Base-by-base conservation (phyloP, 352 stramenopile species). In the Phytophthora sp. region DNA sequence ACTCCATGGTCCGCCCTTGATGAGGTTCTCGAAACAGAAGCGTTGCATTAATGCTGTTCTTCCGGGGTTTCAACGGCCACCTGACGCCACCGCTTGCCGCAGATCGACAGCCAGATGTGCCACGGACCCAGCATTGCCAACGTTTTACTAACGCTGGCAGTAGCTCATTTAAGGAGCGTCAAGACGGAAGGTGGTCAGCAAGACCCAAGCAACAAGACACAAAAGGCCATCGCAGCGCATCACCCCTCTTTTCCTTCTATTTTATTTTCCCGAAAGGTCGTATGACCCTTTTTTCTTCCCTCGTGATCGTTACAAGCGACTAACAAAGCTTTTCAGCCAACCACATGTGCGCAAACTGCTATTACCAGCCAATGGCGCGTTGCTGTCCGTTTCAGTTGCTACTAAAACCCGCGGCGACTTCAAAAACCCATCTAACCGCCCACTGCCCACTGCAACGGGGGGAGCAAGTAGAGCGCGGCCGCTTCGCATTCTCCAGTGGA, bases 351-450 rank as follows among this genome's bases (percentile, higher is more conserved):
- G n/a, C 18, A 18, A 24, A 47, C 11, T 31, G n/a, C 16, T 39
- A 27, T 49, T 38, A 13, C 4, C n/a, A 60, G 39, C 59, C 59
- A 67, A 60, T 55, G 23, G 39, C 21, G 26, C 60, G 15, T 20
- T 15, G 30, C 42, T 55, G 44, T 61, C 62, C 62, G 62, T 69
- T 69, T 70, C 62, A n/a, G 11, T n/a, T 29, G 13, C 21, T 46
- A 24, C 45, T 38, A n/a, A n/a, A n/a, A n/a, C n/a, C n/a, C n/a
- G 47, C 50, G 18, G 59, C 41, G 26, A 66, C 47, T 69, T 73
- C 64, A 73, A 63, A 64, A 51, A 31, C 29, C n/a, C 36, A 69
- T 57, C 29, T 54, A 52, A 35, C 46, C 31, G 33, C 24, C 55
- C 21, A 50, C n/a, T 35, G 47, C 53, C 26, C 12, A 27, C 27